Percentiles rank a stretch among this genome's conserved stretches.
Evolutionary conservation across 1,284 basidiomycete species (phyloP).

Genomic region (Malassezia psittaci): DNA sequence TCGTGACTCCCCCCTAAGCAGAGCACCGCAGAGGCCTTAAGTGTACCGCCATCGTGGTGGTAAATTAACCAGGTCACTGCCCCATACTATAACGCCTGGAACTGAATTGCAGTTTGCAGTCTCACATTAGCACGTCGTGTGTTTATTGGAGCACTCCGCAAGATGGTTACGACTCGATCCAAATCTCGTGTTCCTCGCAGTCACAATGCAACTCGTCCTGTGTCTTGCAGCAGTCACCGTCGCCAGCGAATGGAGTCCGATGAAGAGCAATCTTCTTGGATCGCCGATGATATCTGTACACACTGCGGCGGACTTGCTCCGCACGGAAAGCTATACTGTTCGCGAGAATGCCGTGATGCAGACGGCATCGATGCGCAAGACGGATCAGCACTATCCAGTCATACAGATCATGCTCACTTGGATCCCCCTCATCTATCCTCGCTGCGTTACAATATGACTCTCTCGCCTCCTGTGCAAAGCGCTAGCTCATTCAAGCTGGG

Average conservation of each 20-base stretch:
- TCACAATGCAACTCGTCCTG: background rate
- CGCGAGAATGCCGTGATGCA: slow-evolving; percentile 10
- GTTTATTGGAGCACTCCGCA: background rate
- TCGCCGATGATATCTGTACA: slow-evolving; percentile 17
- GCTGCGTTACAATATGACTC: slow-evolving; percentile 14
- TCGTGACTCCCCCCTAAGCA: too few relatives aligned
- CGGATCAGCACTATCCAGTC: background rate
- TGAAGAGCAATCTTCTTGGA: slow-evolving; percentile 15
- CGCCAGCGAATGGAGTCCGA: background rate
- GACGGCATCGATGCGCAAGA: background rate
- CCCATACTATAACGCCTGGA: background rate
- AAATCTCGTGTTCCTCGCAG: background rate
- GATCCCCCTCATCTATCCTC: background rate
- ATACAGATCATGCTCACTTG: too few relatives aligned
- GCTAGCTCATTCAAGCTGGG: background rate
- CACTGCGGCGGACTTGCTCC: slow-evolving; percentile 14
- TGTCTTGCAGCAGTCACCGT: background rate
- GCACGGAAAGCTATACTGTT: slow-evolving; percentile 16
- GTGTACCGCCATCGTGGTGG: too few relatives aligned
- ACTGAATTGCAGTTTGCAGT: background rate
- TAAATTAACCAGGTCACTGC: too few relatives aligned
- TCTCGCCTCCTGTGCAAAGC: slow-evolving; percentile 4
- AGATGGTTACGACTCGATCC: background rate
- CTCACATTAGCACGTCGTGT: background rate
- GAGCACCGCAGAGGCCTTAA: too few relatives aligned